phyloP scores from a whole-genome alignment of 1,284 basidiomycete genomes.

The Ceraceosorus bombacis region DNA sequence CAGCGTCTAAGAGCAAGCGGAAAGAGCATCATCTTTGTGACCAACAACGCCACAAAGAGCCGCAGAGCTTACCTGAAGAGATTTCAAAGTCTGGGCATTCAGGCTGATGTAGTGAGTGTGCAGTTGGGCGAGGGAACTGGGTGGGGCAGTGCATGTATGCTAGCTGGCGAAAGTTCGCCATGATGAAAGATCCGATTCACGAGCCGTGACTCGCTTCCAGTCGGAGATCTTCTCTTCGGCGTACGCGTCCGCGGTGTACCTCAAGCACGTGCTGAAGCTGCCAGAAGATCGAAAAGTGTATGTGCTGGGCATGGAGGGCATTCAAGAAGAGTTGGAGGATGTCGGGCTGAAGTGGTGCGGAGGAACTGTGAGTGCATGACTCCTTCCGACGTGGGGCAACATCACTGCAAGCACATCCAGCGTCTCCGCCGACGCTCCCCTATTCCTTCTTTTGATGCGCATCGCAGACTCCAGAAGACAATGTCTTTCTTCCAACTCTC shows the following conservation, averaged over 20 bases:
- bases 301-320: conserved; percentile 82
- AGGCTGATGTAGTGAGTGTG: conserved; percentile 68
- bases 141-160: background rate
- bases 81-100: conserved; percentile 79
- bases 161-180: background rate
- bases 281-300: conserved; percentile 90
- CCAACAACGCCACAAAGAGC: conserved; percentile 96
- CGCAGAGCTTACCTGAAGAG: conserved; percentile 77
- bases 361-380: conserved; percentile 63
- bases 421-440: background rate
- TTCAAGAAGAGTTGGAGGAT: conserved; percentile 82
- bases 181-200: background rate
- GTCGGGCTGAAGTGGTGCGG: conserved; percentile 75
- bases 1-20: conserved; percentile 53
- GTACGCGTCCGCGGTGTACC: conserved; percentile 84
- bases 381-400: background rate
- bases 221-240: conserved; percentile 94
- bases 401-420: background rate
- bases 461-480: conserved; percentile 69
- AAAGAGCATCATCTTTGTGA: conserved; percentile 87
- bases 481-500: conserved; percentile 64
- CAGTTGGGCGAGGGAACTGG: background rate
- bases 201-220: conserved; percentile 49
- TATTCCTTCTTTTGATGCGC: too few relatives aligned
- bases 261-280: conserved; percentile 78